phyloP scores from a whole-genome alignment of 2,329 filamentous ascomycete species.

The Neophaeococcomyces mojaviensis region DNA sequence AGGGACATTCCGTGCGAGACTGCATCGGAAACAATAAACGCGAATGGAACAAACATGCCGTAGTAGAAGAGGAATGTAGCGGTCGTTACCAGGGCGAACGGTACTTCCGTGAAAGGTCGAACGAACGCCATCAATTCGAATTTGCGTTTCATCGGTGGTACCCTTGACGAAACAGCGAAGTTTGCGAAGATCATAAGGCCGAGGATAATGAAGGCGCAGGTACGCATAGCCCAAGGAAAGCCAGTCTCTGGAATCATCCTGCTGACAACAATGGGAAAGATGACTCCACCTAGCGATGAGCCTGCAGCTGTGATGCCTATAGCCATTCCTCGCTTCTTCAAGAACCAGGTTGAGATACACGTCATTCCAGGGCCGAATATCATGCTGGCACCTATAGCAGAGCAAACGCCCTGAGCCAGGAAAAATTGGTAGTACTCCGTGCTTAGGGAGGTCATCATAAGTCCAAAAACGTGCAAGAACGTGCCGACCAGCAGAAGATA shows the following conservation, averaged over 20 bases:
- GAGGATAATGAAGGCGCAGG: conserved; percentile 54
- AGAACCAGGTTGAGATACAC: conserved; percentile 45
- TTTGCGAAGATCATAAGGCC: conserved; percentile 47
- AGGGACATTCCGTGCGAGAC: conserved; percentile 20
- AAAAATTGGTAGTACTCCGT: conserved; percentile 51
- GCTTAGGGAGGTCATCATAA: conserved; percentile 52
- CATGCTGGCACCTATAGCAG: conserved; percentile 43
- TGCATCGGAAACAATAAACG: conserved; percentile 21
- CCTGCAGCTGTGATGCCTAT: conserved; percentile 49
- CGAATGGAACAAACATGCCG: conserved; percentile 26
- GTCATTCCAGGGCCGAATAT: conserved; percentile 41
- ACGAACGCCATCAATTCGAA: conserved; percentile 28
- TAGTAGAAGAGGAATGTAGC: conserved; percentile 25
- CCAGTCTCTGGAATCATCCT: conserved; percentile 47
- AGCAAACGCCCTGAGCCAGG: conserved; percentile 48
- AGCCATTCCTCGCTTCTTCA: conserved; percentile 44
- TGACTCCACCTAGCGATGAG: conserved; percentile 50
- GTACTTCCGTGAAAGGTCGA: conserved; percentile 23
- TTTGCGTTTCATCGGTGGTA: conserved; percentile 33
- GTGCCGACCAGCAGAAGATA: conserved; percentile 45
- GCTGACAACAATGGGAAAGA: conserved; percentile 56
- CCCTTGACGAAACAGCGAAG: conserved; percentile 45
- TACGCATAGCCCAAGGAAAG: conserved; percentile 52
- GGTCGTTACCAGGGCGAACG: conserved; percentile 20
- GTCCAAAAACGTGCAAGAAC: conserved; percentile 49